Conservation (phyloP, 108 stramenopile species). For the Cyclotella cryptica region DNA sequence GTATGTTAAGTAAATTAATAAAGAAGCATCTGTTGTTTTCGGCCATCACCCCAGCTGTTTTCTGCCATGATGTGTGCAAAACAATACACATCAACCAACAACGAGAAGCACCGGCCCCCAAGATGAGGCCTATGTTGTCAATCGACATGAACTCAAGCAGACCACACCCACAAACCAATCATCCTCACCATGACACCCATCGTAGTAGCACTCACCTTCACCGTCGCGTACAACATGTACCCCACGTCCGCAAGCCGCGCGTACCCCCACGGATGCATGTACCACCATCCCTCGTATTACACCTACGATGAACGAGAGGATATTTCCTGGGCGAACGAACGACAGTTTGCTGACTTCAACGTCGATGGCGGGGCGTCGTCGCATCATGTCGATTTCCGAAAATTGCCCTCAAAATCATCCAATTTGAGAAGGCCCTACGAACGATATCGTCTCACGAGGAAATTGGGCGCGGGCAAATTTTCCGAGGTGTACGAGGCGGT, state of each 20-base stretch:
- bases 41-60: too few relatives aligned
- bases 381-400: slow-evolving; percentile 33
- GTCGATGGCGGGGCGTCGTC: neutral
- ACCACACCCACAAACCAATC: too few relatives aligned
- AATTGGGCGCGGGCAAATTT: slow-evolving; percentile 88
- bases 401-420: slow-evolving; percentile 24
- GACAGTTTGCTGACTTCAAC: slow-evolving; percentile 3
- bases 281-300: slow-evolving; percentile 57
- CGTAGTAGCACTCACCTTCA: too few relatives aligned
- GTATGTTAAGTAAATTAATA: too few relatives aligned
- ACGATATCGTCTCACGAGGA: slow-evolving; percentile 57
- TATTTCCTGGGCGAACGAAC: slow-evolving; percentile 30
- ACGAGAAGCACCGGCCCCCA: too few relatives aligned
- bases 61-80: too few relatives aligned
- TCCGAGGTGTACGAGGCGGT: slow-evolving; percentile 90
- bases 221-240: too few relatives aligned
- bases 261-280: slow-evolving; percentile 49
- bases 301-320: slow-evolving; percentile 56
- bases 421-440: slow-evolving; percentile 26
- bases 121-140: too few relatives aligned
- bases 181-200: too few relatives aligned
- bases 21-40: too few relatives aligned
- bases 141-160: too few relatives aligned
- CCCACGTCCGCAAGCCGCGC: slow-evolving; percentile 26
- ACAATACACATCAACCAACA: too few relatives aligned